Evolutionary conservation across 192 early-diverging fungal species (phyloP).

Genomic region (Backusella psychrophila): DNA sequence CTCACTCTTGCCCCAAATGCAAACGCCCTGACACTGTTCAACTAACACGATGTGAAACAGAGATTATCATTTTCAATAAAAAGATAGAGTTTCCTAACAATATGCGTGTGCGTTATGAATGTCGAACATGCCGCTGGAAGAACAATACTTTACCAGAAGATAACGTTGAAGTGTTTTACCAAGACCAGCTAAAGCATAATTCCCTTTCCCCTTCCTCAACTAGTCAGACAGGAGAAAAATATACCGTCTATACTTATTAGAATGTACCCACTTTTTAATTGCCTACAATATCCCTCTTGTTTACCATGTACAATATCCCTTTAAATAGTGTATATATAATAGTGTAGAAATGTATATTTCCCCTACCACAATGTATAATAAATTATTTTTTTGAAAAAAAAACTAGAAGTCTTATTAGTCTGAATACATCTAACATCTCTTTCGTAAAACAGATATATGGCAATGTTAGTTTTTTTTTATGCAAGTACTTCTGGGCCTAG

Average conservation of each 20-base stretch:
- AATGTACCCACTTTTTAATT: background rate
- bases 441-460: background rate
- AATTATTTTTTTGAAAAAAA: background rate
- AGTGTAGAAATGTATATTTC: background rate
- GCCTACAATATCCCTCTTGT: background rate
- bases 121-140: conserved; percentile 33
- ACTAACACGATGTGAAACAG: conserved; percentile 32
- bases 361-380: background rate
- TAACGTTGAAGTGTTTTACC: background rate
- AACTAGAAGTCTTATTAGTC: background rate
- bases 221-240: background rate
- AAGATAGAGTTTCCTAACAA: conserved; percentile 27
- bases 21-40: conserved; percentile 24
- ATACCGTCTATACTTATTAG: background rate
- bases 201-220: background rate
- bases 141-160: conserved; percentile 27
- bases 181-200: background rate
- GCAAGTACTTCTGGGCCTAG: background rate
- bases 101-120: conserved; percentile 35
- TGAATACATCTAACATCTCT: background rate
- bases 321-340: background rate
- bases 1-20: conserved; percentile 35
- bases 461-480: background rate
- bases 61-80: conserved; percentile 32
- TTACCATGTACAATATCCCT: background rate